phyloP scores from a whole-genome alignment of 148 eudicot species.

The Silene latifolia region DNA sequence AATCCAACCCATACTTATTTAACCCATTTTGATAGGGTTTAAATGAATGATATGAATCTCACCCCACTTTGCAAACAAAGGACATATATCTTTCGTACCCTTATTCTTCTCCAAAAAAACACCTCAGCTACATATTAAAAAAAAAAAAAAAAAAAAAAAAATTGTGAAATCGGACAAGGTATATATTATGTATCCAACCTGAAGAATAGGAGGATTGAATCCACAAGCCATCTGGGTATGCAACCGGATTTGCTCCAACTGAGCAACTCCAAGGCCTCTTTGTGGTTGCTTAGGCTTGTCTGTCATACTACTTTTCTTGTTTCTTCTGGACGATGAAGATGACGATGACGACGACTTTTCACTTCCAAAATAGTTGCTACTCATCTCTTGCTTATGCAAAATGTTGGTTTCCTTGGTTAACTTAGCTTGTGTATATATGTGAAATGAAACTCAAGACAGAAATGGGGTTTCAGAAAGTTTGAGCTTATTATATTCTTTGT shows the following conservation, averaged over 20 bases:
- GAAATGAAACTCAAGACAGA: no score
- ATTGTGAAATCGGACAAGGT: neutral
- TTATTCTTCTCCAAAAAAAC: neutral
- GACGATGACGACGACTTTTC: slow-evolving; percentile 33
- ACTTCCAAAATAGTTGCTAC: slow-evolving; percentile 50
- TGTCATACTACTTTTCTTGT: slow-evolving; percentile 33
- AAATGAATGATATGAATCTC: no score
- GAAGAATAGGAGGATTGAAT: slow-evolving; percentile 8
- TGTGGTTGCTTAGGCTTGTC: slow-evolving; percentile 83
- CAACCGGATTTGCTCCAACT: slow-evolving; percentile 69
- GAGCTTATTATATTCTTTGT: slow-evolving; percentile 14
- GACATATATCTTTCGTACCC: no score
- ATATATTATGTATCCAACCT: no score
- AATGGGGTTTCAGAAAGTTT: slow-evolving; percentile 3
- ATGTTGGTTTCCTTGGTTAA: no score
- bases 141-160: neutral
- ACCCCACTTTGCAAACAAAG: no score
- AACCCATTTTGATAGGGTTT: no score
- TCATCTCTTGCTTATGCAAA: slow-evolving; percentile 27
- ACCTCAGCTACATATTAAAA: neutral
- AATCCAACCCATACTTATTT: no score
- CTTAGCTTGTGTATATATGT: no score
- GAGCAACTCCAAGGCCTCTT: slow-evolving; percentile 88
- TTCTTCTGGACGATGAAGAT: slow-evolving; percentile 48
- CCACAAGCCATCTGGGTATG: slow-evolving; percentile 48